Percentiles rank a stretch among this genome's conserved stretches.
phyloP scores from a whole-genome alignment of 1,284 basidiomycete species.

The Ustilago xerochloae region DNA sequence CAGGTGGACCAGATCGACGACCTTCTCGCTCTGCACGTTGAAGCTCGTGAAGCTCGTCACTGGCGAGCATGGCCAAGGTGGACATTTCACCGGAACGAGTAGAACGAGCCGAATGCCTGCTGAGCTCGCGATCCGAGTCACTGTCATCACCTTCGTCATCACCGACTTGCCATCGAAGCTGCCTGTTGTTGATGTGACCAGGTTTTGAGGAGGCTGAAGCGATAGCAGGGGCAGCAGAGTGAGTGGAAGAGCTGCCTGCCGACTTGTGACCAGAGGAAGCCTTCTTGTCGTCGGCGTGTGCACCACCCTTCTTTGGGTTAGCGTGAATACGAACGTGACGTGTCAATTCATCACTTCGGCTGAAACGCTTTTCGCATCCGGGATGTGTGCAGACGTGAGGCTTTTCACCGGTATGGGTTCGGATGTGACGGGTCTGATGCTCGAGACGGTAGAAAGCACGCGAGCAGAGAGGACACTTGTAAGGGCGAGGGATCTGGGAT shows the following conservation, averaged over 20 bases:
- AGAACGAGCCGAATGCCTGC: constrained; percentile 16
- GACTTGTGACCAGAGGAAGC: constrained; percentile 34
- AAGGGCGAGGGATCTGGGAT: constrained; percentile 66
- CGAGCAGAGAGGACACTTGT: constrained; percentile 67
- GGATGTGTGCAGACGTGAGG: constrained; percentile 92
- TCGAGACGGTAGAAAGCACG: constrained; percentile 67
- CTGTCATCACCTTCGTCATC: constrained; percentile 55
- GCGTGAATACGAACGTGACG: constrained; percentile 93
- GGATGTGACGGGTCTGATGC: constrained; percentile 90
- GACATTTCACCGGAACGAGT: constrained; percentile 59
- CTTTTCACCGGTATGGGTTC: constrained; percentile 97
- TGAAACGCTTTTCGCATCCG: constrained; percentile 98
- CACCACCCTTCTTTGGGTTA: constrained; percentile 65
- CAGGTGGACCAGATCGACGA: constrained; percentile 23
- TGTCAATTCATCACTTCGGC: constrained; percentile 95
- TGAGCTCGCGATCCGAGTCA: constrained; percentile 54
- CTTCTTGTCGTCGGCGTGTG: constrained; percentile 35
- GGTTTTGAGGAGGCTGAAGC: constrained; percentile 38
- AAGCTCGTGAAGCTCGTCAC: constrained; percentile 63
- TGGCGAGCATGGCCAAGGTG: constrained; percentile 64
- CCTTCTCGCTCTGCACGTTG: constrained; percentile 60
- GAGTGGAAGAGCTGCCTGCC: constrained; percentile 5
- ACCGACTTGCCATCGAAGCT: constrained; percentile 46
- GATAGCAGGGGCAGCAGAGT: constrained; percentile 24
- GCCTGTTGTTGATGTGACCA: constrained; percentile 17